These are phyloP conservation scores for Stephanodiscus triporus DNA, from an alignment of 108 stramenopile genomes.

Conservation along the genomic window DNA sequence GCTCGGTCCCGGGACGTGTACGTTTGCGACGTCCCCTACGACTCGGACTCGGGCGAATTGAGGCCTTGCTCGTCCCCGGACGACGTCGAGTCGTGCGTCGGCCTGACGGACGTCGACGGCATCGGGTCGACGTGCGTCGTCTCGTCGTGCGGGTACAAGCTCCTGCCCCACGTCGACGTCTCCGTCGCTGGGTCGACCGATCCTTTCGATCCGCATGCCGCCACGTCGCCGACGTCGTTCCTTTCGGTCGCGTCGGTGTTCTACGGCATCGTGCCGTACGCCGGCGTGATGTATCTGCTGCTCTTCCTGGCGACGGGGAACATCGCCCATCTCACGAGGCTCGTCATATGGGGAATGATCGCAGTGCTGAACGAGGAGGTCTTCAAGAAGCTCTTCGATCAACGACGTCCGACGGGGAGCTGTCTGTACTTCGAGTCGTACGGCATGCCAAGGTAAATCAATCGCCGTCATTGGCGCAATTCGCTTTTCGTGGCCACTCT, in stretches of 20 bases:
- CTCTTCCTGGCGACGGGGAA: conserved; percentile 18
- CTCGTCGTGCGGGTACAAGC: conserved; percentile 38
- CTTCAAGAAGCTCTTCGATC: conserved; percentile 29
- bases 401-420: conserved; percentile 34
- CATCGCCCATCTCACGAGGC: conserved; percentile 26
- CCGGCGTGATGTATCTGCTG: conserved; percentile 14
- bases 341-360: conserved; percentile 29
- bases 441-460: conserved; percentile 53
- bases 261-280: conserved; percentile 42
- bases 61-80: conserved; percentile 26
- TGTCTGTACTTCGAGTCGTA: conserved; percentile 42
- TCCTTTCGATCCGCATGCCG: conserved; percentile 15
- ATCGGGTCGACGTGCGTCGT: conserved; percentile 23
- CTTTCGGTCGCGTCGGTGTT: conserved; percentile 24
- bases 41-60: no score
- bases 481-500: no score
- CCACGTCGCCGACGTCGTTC: conserved; percentile 20
- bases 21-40: conserved; percentile 50
- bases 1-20: conserved; percentile 7
- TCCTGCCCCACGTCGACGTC: conserved; percentile 33
- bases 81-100: conserved; percentile 25
- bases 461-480: no score
- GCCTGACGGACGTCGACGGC: conserved; percentile 14
- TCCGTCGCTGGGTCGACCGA: conserved; percentile 40
- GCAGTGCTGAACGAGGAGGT: conserved; percentile 30